These are phyloP conservation scores for Cochlearia excelsa DNA, from an alignment of 345 rosid species.

Conservation along the genomic window DNA sequence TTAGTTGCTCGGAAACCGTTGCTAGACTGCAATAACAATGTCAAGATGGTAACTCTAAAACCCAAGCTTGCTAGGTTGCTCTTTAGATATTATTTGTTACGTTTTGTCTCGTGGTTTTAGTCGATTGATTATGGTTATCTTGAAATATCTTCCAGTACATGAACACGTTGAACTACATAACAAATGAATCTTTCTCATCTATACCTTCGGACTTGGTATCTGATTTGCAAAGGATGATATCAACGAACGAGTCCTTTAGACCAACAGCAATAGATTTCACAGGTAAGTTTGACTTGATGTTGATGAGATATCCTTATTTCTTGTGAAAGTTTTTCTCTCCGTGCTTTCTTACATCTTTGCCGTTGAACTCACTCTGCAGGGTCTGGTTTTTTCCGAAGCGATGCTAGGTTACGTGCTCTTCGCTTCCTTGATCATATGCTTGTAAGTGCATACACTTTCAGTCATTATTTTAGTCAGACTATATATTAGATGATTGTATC, in stretches of 20 bases:
- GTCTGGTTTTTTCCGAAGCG: slow-evolving; percentile 81
- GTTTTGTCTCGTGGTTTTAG: not conserved
- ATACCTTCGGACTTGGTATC: slow-evolving; percentile 79
- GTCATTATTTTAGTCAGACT: slow-evolving; percentile 15
- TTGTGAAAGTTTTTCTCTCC: not conserved
- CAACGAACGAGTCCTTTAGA: slow-evolving; percentile 76
- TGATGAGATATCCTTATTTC: slow-evolving; percentile 10
- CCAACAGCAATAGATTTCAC: slow-evolving; percentile 93
- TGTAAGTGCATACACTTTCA: slow-evolving; percentile 51
- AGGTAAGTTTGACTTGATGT: slow-evolving; percentile 42
- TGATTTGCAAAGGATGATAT: slow-evolving; percentile 90
- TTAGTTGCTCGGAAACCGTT: slow-evolving; percentile 86
- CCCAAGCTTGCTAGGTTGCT: not conserved
- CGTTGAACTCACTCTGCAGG: slow-evolving; percentile 48
- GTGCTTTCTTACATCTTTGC: slow-evolving; percentile 16
- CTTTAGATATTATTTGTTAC: not conserved
- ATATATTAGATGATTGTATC: not conserved
- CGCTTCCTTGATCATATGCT: slow-evolving; percentile 99
- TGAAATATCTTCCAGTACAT: slow-evolving; percentile 59
- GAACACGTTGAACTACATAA: slow-evolving; percentile 85
- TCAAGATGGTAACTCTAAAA: slow-evolving; percentile 71
- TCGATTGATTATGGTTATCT: slow-evolving; percentile 7
- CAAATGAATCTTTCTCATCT: slow-evolving; percentile 80
- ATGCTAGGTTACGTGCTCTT: slow-evolving; percentile 95
- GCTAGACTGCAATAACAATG: slow-evolving; percentile 91